A percentile compares a stretch with the other conserved stretches of the same genome.
These are phyloP conservation scores for Blastobotrys aristatus DNA, from an alignment of 1,139 yeast genomes.

Conservation along the genomic window DNA sequence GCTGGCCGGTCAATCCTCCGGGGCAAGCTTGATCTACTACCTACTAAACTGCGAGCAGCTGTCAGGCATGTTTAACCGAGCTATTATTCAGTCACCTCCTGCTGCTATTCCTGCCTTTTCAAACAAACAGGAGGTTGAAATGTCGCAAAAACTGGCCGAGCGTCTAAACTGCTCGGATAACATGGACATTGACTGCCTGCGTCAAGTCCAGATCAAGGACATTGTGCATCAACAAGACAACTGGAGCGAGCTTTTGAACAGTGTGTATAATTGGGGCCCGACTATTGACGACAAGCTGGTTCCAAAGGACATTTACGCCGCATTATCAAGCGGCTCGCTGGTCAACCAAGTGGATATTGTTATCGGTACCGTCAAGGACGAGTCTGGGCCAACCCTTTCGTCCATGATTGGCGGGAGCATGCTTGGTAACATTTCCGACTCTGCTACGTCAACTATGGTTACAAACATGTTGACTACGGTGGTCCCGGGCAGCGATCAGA, in stretches of 20 bases:
- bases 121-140: constrained; percentile 12
- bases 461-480: neutral
- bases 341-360: constrained; percentile 25
- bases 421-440: neutral
- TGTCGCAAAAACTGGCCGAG: neutral
- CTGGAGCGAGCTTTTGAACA: constrained; percentile 3
- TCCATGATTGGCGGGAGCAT: neutral
- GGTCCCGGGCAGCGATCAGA: neutral
- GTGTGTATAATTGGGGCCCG: constrained; percentile 22
- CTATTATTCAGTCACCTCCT: constrained; percentile 34
- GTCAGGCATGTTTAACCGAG: constrained; percentile 26
- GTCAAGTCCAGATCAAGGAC: constrained; percentile 16
- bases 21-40: constrained; percentile 33
- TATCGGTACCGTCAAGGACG: constrained; percentile 28
- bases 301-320: constrained; percentile 21
- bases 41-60: constrained; percentile 25
- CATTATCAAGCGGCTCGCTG: constrained; percentile 20
- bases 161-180: neutral
- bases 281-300: constrained; percentile 26
- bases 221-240: constrained; percentile 22
- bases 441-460: neutral
- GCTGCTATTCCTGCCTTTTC: constrained; percentile 26
- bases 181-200: constrained; percentile 21
- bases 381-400: constrained; percentile 23
- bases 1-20: constrained; percentile 38